Evolutionary conservation across 2,329 filamentous ascomycete species (phyloP).

Genomic region (Cercospora sp.): DNA sequence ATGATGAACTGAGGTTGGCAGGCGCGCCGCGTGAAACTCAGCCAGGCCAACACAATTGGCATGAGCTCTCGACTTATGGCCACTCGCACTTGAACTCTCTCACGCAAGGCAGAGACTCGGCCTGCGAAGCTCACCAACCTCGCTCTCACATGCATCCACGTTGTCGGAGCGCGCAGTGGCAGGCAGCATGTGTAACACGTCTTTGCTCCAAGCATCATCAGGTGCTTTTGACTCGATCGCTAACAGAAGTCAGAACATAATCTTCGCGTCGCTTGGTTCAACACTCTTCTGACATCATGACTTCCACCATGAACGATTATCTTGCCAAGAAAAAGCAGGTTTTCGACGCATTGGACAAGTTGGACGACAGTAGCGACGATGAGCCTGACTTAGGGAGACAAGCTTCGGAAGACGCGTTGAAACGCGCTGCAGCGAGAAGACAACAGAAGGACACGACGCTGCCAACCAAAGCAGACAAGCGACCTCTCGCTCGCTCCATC

Average conservation of each 20-base stretch:
- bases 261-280: neutral
- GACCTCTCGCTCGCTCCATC: constrained; percentile 27
- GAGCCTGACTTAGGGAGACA: constrained; percentile 28
- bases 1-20: too few relatives aligned
- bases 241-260: neutral
- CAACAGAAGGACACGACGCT: constrained; percentile 3
- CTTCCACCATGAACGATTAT: constrained; percentile 2
- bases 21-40: too few relatives aligned
- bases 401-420: constrained; percentile 25
- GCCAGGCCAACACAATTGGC: too few relatives aligned
- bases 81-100: too few relatives aligned
- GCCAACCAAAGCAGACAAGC: neutral
- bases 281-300: constrained; percentile 1
- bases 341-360: constrained; percentile 28
- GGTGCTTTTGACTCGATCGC: neutral
- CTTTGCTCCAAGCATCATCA: neutral
- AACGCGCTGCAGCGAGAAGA: constrained; percentile 1
- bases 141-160: neutral
- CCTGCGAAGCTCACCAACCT: neutral
- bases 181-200: neutral
- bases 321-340: constrained; percentile 26
- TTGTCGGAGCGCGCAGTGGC: neutral
- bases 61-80: too few relatives aligned
- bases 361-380: constrained; percentile 27
- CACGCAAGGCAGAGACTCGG: neutral